Evolutionary conservation across 371 early-diverging fungal species (phyloP), one percentile per base, ranked within the genome.

Genomic region (Mortierella polycephala): DNA sequence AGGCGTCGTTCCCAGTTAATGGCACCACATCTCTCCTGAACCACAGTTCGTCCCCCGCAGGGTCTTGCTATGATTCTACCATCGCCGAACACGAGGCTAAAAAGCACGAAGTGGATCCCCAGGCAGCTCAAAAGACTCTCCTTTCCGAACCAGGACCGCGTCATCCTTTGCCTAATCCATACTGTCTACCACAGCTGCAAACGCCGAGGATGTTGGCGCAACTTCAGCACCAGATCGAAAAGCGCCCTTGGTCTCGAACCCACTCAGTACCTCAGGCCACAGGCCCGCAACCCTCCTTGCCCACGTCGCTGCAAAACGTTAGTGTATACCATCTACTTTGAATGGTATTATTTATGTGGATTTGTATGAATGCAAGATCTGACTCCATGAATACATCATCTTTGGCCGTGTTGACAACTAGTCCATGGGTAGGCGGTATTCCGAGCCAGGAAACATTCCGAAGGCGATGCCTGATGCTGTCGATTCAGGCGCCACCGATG

Each of bases 151-250:
- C 42, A 20, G 16, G 60, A 44, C 18, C 51, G 6, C 62, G 46
- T 2, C 52, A 53, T 13, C 70, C 62, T 47, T 57, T 58, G 3
- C 40, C 57, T 1, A 57, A 64, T 39, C 51, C 65, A 0, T 41
- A 57, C 23, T 55, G 53, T 2, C 60, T 75, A 10, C 76, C 76
- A 5, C 67, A 67, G 56, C 10, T 75, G 16, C 76, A 75, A 47
- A 75, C 76, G 0, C 76, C 67, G n/a, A 58, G 76, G 21, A 62
- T 67, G 37, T 42, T 75, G 14, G 76, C 76, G 2, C 76, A 75
- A 44, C 59, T 63, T 0, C 76, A 75, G 58, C 76, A 75, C 30
- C 76, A 69, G 40, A 21, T 47, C 11, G 67, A 60, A 10, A 67
- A 67, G 20, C 53, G 46, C 6, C 37, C 76, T 14, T 75, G 76